These are phyloP conservation scores for Penicillium cinerascens DNA, from an alignment of 495 filamentous ascomycete species.

Conservation along the genomic window DNA sequence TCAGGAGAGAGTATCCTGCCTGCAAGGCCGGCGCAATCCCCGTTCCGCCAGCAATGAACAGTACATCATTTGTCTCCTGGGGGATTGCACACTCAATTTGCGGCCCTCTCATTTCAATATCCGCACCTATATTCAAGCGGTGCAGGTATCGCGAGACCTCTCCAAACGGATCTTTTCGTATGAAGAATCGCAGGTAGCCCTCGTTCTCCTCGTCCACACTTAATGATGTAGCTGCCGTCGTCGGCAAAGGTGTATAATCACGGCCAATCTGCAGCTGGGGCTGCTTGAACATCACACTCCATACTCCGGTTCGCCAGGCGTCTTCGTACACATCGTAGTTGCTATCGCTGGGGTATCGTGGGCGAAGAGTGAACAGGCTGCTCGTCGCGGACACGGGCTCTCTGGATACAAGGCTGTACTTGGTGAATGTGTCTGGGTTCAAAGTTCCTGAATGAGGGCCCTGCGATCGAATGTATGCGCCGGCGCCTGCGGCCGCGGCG, in stretches of 20 bases:
- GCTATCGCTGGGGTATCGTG: slow-evolving; percentile 34
- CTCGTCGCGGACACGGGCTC: slow-evolving; percentile 71
- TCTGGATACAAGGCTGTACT: slow-evolving; percentile 62
- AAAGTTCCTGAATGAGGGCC: slow-evolving; percentile 24
- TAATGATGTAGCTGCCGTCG: slow-evolving; percentile 21
- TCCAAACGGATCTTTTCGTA: slow-evolving; percentile 52
- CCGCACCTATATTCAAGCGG: slow-evolving; percentile 53
- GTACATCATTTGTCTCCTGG: slow-evolving; percentile 48
- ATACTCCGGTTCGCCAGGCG: slow-evolving; percentile 60
- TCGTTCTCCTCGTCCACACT: slow-evolving; percentile 34
- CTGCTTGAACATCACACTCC: slow-evolving; percentile 91
- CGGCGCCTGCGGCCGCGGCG: slow-evolving; percentile 32
- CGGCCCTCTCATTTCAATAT: slow-evolving; percentile 75
- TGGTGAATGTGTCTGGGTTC: slow-evolving; percentile 59
- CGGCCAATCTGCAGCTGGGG: slow-evolving; percentile 86
- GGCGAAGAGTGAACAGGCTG: slow-evolving; percentile 68
- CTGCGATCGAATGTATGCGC: slow-evolving; percentile 36
- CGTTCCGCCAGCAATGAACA: slow-evolving; percentile 91
- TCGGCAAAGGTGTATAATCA: slow-evolving; percentile 83
- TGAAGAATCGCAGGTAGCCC: slow-evolving; percentile 50
- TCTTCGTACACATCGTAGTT: slow-evolving; percentile 45
- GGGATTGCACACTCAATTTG: slow-evolving; percentile 65
- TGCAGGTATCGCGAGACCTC: slow-evolving; percentile 70
- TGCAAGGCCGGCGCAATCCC: slow-evolving; percentile 91
- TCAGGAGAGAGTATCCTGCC: slow-evolving; percentile 58